Conservation (phyloP, 345 rosid genomes). For the Populus tremula region DNA sequence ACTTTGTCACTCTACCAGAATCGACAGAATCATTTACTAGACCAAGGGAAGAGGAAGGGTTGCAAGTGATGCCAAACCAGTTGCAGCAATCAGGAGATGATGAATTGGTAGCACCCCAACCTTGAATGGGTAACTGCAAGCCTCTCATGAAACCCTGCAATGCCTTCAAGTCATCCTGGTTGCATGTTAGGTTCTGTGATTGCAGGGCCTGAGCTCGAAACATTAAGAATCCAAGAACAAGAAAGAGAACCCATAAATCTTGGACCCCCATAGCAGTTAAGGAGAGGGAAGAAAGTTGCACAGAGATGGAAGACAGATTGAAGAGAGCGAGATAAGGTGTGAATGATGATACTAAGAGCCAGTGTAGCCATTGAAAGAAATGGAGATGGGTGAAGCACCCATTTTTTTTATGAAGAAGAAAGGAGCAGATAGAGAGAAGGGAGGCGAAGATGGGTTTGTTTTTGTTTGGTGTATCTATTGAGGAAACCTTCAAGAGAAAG, state of each 20-base stretch:
- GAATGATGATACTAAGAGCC: slow-evolving; percentile 5
- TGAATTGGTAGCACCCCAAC: slow-evolving; percentile 35
- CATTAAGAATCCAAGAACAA: slow-evolving; percentile 33
- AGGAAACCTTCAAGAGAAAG: background rate
- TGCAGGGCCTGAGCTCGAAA: slow-evolving; percentile 23
- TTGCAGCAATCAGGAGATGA: slow-evolving; percentile 48
- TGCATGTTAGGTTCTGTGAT: slow-evolving; percentile 49
- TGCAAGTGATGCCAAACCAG: slow-evolving; percentile 63
- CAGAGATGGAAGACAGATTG: background rate
- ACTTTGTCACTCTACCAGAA: slow-evolving; percentile 41
- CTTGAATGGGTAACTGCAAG: slow-evolving; percentile 38
- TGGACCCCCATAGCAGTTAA: slow-evolving; percentile 44
- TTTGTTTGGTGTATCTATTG: background rate
- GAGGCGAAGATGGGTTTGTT: background rate
- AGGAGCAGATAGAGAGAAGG: background rate
- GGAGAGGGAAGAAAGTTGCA: background rate
- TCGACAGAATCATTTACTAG: slow-evolving; percentile 12
- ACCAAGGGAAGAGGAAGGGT: slow-evolving; percentile 41
- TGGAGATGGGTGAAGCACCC: background rate
- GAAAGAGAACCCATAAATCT: slow-evolving; percentile 31
- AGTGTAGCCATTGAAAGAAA: slow-evolving; percentile 10
- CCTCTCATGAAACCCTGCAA: slow-evolving; percentile 40
- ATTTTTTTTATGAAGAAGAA: slow-evolving; percentile 14
- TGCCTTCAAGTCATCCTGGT: slow-evolving; percentile 46
- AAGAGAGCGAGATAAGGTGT: background rate